phyloP scores from a whole-genome alignment of 176 grass and related monocot species.

The Oryza rufipogon region DNA sequence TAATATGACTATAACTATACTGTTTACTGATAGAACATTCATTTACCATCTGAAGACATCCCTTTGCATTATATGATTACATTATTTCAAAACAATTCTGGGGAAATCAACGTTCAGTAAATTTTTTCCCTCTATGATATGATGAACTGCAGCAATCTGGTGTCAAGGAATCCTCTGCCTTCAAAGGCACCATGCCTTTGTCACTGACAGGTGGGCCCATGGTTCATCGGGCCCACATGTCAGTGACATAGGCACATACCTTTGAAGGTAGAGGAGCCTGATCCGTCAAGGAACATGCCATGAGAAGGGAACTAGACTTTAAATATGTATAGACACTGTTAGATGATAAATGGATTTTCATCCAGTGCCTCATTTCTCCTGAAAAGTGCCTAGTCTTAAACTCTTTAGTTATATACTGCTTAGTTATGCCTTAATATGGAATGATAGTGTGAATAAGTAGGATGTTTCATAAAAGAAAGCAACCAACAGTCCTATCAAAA shows the following conservation, averaged over 20 bases:
- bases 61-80: neutral
- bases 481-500: neutral
- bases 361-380: neutral
- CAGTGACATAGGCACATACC: no score
- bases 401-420: neutral
- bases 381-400: neutral
- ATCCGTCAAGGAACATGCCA: neutral
- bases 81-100: neutral
- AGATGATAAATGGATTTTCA: neutral
- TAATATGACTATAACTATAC: neutral
- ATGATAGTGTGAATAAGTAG: neutral
- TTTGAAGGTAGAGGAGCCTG: no score
- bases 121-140: conserved; percentile 3
- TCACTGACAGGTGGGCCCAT: no score
- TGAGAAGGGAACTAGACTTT: neutral
- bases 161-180: no score
- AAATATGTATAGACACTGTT: neutral
- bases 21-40: neutral
- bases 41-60: neutral
- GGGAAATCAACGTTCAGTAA: neutral
- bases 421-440: neutral
- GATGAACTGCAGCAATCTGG: neutral
- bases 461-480: neutral
- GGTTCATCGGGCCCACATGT: no score
- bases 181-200: no score